Evolutionary conservation across 768 basidiomycete species (phyloP), one percentile per base, ranked within the genome.

Genomic region (Xerocomellus dryophilus): DNA sequence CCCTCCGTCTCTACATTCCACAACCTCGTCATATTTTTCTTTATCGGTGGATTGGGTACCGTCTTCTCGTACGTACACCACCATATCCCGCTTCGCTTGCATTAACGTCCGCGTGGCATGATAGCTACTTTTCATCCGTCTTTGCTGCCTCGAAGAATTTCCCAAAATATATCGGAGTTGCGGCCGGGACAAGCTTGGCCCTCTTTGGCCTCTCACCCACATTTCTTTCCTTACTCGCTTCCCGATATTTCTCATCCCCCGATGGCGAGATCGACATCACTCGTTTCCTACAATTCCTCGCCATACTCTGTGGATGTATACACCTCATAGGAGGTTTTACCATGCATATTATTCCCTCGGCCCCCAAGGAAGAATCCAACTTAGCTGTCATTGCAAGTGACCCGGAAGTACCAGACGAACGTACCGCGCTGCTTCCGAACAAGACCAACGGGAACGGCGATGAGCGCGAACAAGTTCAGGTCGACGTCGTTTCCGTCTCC

Each of bases 191-290:
- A 10, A 85, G 78, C 63, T 83, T 84, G 76, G 81, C 88, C 3
- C 71, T 90, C 21, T 91, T 90, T 62, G 88, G 90, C n/a, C 77
- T 91, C 32, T 93, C 90, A 0, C 90, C 90, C 0, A 73, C 91
- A 20, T 81, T 88, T 59, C 77, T 91, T 7, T 85, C 89, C 20
- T 53, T 79, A 21, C 55, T 90, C 35, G 88, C 86, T 4, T 81
- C 85, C 5, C 72, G 52, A 15, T 82, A 75, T 64, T 91, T 91
- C 68, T 82, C 79, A 5, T 70, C 74, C 36, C 59, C 69, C 12
- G 65, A 69, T 44, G 74, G 73, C 23, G 79, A 78, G 41, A 74
- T 73, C 45, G 80, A 70, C 58, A 79, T 74, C 63, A 80, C 64
- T 23, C 73, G 58, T 12, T 91, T 81, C 66, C 71, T 84, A 21